Base-by-base conservation (phyloP, 495 filamentous ascomycete species). In the Xylaria curta region DNA sequence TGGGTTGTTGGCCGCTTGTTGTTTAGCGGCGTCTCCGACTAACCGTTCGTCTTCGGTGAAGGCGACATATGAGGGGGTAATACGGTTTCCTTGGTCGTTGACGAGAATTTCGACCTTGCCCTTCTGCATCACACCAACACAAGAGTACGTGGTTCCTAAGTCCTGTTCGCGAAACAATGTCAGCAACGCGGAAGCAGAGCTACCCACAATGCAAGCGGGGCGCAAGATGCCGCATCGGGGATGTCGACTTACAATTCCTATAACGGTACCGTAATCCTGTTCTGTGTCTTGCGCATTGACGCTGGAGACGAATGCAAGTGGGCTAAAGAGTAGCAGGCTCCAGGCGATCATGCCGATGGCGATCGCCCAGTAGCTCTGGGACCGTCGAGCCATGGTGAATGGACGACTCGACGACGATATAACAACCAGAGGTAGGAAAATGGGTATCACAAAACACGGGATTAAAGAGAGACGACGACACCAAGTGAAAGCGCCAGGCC, bases 21-120 rank as follows among this genome's bases (percentile, higher is more conserved):
- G 98, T 92, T 99, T 99, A 69, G 97, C 97, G 74, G 97, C 95
- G 84, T 98, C 97, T 88, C 97, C 97, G 74, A 99, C 94, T 64
- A 99, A 87, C 76, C 97, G 90, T 82, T 98, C 97, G 73, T 98
- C 96, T 78, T 98, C 95, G 81, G 94, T 99, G 82, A 95, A 99
- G 77, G 97, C 97, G 75, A 99, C 97, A 83, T 97, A 99, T 66
- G 95, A 98, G 40, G 96, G 96, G 73, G 95, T 99, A 74, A 99
- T 98, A 85, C 95, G 93, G 90, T 99, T 96, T 90, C 95, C 95
- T 88, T 97, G 94, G 84, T 96, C 94, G 86, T 97, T 98, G 80
- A 93, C 93, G 72, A 98, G 87, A 84, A 96, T 97, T 79, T 99
- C 97, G 69, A 99, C 97, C 85, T 97, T 97, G 81, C 96, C 96